Evolutionary conservation across 192 early-diverging fungal genomes (phyloP), one percentile per base, ranked within the genome.

Genomic region (Podila verticillata): DNA sequence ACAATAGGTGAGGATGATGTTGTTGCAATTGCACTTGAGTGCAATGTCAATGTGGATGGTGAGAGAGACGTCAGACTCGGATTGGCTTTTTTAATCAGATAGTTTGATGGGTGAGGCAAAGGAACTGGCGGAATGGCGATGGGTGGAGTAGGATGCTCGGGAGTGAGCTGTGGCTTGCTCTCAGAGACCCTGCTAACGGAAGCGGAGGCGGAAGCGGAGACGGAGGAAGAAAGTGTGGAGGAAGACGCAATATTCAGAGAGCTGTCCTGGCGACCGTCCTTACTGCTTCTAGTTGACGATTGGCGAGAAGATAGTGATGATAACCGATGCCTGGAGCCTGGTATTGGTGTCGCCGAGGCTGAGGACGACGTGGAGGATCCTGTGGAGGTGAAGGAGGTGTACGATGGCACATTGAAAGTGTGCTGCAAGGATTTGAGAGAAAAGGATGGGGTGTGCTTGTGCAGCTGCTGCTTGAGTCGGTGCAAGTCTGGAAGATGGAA

Each of bases 381-480:
- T 30, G 70, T 64, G 4, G 63, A 58, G 6, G 39, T 58, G 67
- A 65, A 69, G 22, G 74, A 66, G 29, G 49, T 70, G 36, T 70
- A 66, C 13, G 75, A 71, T 22, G 75, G 75, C 13, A 70, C 65
- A 44, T 77, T 19, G 65, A 79, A 72, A 8, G 68, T 67, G 12
- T 79, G 75, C 30, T 72, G 75, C 15, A 79, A 48, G 9, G 75
- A 79, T 13, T 79, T 79, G 48, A 79, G 54, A 1, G 75, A 79
- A 60, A 79, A 79, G 17, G 75, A 79, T 20, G 75, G 69, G 7
- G 75, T 79, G 34, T 79, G 75, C 59, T 79, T 79, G 58, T 79
- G 64, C 20, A 79, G 57, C 49, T 79, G 75, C 31, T 71, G 68
- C 20, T 79, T 79, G 5, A 79, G 36, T 48, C 75, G 44, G 20